Evolutionary conservation across 805 yeast species (phyloP).

Genomic region (Maudiozyma serrabonitensis): DNA sequence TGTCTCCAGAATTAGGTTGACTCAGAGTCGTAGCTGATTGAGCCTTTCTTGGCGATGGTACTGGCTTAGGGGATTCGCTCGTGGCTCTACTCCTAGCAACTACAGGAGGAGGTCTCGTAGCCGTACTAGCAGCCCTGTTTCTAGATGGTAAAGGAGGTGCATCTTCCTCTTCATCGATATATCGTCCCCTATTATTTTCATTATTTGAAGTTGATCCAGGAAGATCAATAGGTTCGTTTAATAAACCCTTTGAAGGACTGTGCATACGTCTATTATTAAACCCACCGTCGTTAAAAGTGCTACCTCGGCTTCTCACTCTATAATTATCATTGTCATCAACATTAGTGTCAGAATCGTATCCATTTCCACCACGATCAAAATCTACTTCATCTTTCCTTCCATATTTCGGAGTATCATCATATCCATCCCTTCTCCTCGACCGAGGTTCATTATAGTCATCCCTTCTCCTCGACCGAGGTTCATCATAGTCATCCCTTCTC

Average conservation of each 20-base stretch:
- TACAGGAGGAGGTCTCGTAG: neutral
- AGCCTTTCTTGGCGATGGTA: neutral
- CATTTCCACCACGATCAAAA: too few relatives aligned
- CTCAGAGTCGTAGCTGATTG: constrained; percentile 11
- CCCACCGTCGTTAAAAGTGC: neutral
- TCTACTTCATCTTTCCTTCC: neutral
- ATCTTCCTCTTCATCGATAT: neutral
- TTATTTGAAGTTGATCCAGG: neutral
- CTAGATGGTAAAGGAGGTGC: constrained; percentile 10
- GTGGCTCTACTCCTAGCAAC: neutral
- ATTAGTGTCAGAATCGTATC: too few relatives aligned
- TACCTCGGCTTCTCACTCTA: neutral
- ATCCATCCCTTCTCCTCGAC: neutral
- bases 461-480: neutral
- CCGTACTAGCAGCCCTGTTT: neutral
- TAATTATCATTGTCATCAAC: too few relatives aligned
- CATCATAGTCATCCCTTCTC: neutral
- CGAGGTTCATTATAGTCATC: neutral
- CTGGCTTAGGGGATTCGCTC: too few relatives aligned
- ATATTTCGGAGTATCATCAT: neutral
- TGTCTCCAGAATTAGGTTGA: constrained; percentile 8
- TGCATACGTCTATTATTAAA: neutral
- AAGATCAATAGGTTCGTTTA: neutral
- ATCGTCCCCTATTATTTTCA: neutral
- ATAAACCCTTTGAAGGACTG: neutral